These are phyloP conservation scores for Croton laevigatus DNA, from an alignment of 441 rosid genomes.

Conservation along the genomic window DNA sequence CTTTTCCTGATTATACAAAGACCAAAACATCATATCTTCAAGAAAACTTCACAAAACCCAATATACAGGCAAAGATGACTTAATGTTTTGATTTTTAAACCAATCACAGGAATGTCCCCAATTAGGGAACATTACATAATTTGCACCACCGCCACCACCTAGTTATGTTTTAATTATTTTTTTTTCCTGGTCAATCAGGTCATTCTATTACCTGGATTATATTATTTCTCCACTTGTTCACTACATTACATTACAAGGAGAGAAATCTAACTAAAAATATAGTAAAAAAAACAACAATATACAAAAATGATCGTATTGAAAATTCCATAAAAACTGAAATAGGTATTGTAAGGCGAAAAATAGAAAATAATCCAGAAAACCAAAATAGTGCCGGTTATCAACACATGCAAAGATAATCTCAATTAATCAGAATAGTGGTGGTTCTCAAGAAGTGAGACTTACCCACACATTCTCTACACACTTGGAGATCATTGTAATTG, in stretches of 20 bases:
- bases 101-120: background rate
- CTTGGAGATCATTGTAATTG: conserved; percentile 63
- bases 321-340: background rate
- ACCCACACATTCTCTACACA: conserved; percentile 80
- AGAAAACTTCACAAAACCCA: background rate
- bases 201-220: background rate
- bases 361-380: background rate
- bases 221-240: background rate
- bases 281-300: background rate
- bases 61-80: background rate
- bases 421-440: background rate
- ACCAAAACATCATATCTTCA: conserved; percentile 16
- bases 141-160: background rate
- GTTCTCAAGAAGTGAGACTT: conserved; percentile 24
- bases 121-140: background rate
- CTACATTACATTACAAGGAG: background rate
- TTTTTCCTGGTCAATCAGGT: background rate
- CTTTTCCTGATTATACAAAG: conserved; percentile 49
- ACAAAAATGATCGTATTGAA: background rate
- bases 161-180: no score
- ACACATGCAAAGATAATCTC: background rate
- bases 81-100: background rate
- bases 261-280: background rate
- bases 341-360: background rate
- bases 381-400: background rate